Percentiles rank a stretch among this genome's conserved stretches.
phyloP scores from a whole-genome alignment of 2,329 filamentous ascomycete species.

The Bertia moriformis region DNA sequence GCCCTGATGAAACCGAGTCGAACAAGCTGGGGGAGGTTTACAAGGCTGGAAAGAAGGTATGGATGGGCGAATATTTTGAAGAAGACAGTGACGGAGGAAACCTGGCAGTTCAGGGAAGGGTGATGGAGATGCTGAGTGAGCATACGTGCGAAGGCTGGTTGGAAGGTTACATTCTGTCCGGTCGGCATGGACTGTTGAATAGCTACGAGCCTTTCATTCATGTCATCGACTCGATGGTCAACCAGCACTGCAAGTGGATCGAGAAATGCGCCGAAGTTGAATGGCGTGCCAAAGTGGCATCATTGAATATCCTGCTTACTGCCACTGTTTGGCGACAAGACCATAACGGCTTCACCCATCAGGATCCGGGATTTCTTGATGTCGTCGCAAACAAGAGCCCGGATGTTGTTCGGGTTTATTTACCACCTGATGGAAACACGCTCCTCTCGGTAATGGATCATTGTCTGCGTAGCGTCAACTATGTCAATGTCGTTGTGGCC shows the following conservation, averaged over 20 bases:
- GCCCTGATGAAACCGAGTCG: conserved; percentile 68
- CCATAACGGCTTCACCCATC: conserved; percentile 72
- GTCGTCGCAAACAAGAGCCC: conserved; percentile 69
- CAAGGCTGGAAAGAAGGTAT: conserved; percentile 63
- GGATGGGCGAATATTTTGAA: conserved; percentile 66
- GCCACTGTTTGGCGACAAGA: conserved; percentile 71
- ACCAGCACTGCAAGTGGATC: conserved; percentile 75
- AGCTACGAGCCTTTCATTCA: conserved; percentile 75
- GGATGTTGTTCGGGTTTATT: conserved; percentile 67
- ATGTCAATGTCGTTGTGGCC: conserved; percentile 68
- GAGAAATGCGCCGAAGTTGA: conserved; percentile 70
- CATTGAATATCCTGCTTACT: conserved; percentile 67
- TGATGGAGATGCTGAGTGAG: conserved; percentile 76
- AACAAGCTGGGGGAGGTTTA: conserved; percentile 66
- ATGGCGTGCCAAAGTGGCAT: conserved; percentile 61
- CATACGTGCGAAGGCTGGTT: conserved; percentile 71
- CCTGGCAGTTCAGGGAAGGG: conserved; percentile 49
- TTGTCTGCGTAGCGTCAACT: conserved; percentile 59
- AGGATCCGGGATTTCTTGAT: conserved; percentile 68
- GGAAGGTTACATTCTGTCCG: conserved; percentile 64
- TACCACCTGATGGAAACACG: conserved; percentile 68
- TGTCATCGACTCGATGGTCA: conserved; percentile 74
- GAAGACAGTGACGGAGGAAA: conserved; percentile 66
- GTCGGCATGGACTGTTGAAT: conserved; percentile 63
- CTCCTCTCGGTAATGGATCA: conserved; percentile 64